Evolutionary conservation across 768 basidiomycete species (phyloP).

Genomic region (Lactarius sp.): DNA sequence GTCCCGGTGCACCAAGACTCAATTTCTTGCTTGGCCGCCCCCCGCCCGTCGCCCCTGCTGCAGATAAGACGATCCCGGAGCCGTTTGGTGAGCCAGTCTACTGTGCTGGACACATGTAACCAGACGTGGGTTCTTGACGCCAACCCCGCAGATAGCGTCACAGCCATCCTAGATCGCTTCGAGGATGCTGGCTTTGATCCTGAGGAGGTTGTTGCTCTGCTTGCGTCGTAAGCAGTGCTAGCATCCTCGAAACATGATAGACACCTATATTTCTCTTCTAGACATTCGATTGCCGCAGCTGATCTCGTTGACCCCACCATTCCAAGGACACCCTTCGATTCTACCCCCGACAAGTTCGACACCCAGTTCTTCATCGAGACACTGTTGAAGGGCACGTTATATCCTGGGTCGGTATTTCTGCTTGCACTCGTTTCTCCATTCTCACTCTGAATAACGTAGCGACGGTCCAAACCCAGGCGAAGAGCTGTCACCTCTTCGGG

Average conservation of each 20-base stretch:
- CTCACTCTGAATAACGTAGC: conserved; percentile 7
- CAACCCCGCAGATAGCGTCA: conserved; percentile 22
- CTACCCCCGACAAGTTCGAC: conserved; percentile 30
- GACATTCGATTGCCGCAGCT: conserved; percentile 27
- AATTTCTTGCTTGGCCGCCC: conserved; percentile 35
- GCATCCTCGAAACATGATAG: conserved; percentile 2
- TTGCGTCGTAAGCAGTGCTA: conserved; percentile 30
- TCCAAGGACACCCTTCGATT: conserved; percentile 35
- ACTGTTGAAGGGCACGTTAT: conserved; percentile 28
- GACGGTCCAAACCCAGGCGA: conserved; percentile 31
- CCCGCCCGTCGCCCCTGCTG: conserved; percentile 30
- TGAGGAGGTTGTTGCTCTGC: conserved; percentile 34
- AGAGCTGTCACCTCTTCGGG: conserved; percentile 31
- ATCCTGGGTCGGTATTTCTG: conserved; percentile 27
- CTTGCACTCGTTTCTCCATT: neutral
- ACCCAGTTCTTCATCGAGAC: conserved; percentile 37
- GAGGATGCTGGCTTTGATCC: conserved; percentile 34
- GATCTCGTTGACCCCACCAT: conserved; percentile 28
- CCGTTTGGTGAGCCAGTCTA: conserved; percentile 25
- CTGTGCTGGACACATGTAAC: neutral
- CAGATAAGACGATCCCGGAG: conserved; percentile 35
- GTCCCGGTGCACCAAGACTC: conserved; percentile 34
- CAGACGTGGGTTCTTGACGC: neutral
- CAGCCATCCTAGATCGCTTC: conserved; percentile 32
- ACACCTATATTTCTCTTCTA: conserved; percentile 17